These are phyloP conservation scores for Hyaloscypha hepaticicola DNA, from an alignment of 495 filamentous ascomycete species.

Conservation along the genomic window DNA sequence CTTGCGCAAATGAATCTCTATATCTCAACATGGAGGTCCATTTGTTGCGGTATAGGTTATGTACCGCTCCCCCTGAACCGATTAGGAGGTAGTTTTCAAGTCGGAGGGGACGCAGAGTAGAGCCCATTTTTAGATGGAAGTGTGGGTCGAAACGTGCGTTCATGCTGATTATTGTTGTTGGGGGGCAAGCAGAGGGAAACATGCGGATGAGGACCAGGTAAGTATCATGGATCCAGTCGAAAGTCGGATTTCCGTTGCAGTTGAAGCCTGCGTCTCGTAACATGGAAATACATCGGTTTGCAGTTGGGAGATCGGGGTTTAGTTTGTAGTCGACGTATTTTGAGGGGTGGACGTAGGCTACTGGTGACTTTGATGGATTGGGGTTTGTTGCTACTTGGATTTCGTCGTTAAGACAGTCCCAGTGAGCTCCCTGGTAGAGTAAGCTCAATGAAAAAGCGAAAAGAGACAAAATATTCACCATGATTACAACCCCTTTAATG, in stretches of 20 bases:
- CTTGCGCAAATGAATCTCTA: conserved; percentile 59
- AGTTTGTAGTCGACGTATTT: conserved; percentile 58
- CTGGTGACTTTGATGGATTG: conserved; percentile 52
- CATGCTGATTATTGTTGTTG: conserved; percentile 56
- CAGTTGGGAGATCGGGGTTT: conserved; percentile 51
- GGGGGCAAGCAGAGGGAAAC: conserved; percentile 57
- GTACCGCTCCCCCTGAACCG: conserved; percentile 61
- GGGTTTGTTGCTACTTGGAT: conserved; percentile 59
- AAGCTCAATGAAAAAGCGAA: not conserved
- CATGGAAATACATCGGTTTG: conserved; percentile 44
- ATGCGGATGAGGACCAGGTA: conserved; percentile 63
- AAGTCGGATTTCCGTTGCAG: conserved; percentile 44
- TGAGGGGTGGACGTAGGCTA: conserved; percentile 57
- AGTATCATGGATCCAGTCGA: conserved; percentile 67
- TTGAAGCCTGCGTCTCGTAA: conserved; percentile 50
- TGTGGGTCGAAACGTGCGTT: conserved; percentile 62
- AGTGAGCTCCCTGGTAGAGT: conserved; percentile 54
- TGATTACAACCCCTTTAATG: conserved; percentile 60
- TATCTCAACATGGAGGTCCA: conserved; percentile 60
- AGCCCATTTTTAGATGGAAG: conserved; percentile 56
- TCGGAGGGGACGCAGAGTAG: conserved; percentile 50
- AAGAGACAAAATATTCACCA: conserved; percentile 41
- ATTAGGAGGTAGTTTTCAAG: conserved; percentile 49
- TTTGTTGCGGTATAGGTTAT: conserved; percentile 63
- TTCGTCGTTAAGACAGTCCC: conserved; percentile 48